Percentiles rank a stretch among this genome's conserved stretches.
Conservation (phyloP, 108 stramenopile species). For the Hondaea fermentalgiana region DNA sequence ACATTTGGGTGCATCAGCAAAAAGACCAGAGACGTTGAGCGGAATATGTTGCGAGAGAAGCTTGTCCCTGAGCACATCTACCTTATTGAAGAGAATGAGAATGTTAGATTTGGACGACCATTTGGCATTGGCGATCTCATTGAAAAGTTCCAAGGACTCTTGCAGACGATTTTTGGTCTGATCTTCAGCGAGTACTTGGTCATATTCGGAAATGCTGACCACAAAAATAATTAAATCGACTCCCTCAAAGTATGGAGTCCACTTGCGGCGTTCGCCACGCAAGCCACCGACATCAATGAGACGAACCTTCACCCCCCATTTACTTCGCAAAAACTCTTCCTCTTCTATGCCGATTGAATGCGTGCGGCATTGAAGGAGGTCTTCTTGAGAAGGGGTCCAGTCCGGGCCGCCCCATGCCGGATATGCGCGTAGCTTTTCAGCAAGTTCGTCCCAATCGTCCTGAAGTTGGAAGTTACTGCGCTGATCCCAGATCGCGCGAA, state of each 20-base stretch:
- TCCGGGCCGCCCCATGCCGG: constrained; percentile 1
- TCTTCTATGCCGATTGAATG: constrained; percentile 32
- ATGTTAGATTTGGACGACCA: constrained; percentile 18
- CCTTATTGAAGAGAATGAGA: constrained; percentile 37
- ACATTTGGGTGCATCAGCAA: constrained; percentile 65
- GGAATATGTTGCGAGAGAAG: neutral
- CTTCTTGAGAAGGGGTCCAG: constrained; percentile 21
- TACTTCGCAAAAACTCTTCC: neutral
- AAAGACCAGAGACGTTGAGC: constrained; percentile 42
- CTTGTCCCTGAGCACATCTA: constrained; percentile 26
- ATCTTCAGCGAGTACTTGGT: constrained; percentile 33
- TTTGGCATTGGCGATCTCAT: neutral
- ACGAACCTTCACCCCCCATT: constrained; percentile 6
- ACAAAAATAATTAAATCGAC: constrained; percentile 30
- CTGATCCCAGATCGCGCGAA: constrained; percentile 21
- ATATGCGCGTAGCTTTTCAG: neutral
- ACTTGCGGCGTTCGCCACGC: constrained; percentile 47
- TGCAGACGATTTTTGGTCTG: constrained; percentile 21
- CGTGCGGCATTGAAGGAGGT: constrained; percentile 27
- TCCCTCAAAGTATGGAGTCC: constrained; percentile 45
- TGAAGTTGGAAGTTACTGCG: constrained; percentile 26
- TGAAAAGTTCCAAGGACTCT: constrained; percentile 31
- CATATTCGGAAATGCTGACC: constrained; percentile 23
- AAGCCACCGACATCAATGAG: constrained; percentile 50
- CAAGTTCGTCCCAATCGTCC: neutral